Conservation (phyloP, 2,329 filamentous ascomycete species). For the Penicillium crustosum region DNA sequence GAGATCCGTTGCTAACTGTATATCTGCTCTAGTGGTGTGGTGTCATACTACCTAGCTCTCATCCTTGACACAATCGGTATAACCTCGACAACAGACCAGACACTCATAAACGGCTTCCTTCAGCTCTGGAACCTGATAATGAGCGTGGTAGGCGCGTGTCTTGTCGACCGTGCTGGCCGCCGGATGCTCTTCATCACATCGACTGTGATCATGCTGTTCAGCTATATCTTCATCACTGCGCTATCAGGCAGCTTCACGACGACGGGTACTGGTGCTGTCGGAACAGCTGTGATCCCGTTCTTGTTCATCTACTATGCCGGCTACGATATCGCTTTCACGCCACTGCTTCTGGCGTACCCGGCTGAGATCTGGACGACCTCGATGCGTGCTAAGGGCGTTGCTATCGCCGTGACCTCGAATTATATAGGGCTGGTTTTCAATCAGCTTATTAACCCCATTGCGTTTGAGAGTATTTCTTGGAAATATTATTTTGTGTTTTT, state of each 20-base stretch:
- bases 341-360: slow-evolving; percentile 23
- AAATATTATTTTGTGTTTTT: slow-evolving; percentile 7
- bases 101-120: slow-evolving; percentile 16
- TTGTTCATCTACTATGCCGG: slow-evolving; percentile 32
- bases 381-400: slow-evolving; percentile 27
- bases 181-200: slow-evolving; percentile 14
- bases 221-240: slow-evolving; percentile 24
- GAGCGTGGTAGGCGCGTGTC: slow-evolving; percentile 10
- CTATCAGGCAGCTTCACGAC: slow-evolving; percentile 25
- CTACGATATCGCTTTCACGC: slow-evolving; percentile 28
- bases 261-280: slow-evolving; percentile 12
- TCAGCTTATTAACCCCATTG: slow-evolving; percentile 7
- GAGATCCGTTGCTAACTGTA: neutral
- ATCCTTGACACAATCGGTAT: slow-evolving; percentile 15
- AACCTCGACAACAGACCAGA: slow-evolving; percentile 14
- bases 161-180: slow-evolving; percentile 15
- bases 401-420: slow-evolving; percentile 18
- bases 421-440: slow-evolving; percentile 5
- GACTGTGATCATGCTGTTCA: slow-evolving; percentile 17
- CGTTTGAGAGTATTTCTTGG: slow-evolving; percentile 6
- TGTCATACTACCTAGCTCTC: slow-evolving; percentile 14
- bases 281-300: slow-evolving; percentile 31
- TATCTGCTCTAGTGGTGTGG: slow-evolving; percentile 6
- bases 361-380: slow-evolving; percentile 28
- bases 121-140: slow-evolving; percentile 21